Conservation (phyloP, 2,329 filamentous ascomycete genomes). For the Venturia aucupariae region DNA sequence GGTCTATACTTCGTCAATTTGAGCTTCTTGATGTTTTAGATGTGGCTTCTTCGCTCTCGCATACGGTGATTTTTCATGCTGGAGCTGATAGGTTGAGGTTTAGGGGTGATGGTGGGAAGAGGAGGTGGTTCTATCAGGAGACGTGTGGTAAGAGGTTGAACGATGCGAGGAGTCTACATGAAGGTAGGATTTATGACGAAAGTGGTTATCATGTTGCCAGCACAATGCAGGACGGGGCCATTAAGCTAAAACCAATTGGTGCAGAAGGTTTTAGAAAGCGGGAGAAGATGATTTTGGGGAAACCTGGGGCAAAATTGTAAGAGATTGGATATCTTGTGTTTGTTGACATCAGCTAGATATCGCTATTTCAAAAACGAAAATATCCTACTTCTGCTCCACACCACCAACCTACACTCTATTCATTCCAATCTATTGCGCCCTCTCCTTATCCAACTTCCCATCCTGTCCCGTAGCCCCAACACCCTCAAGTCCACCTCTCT, state of each 20-base stretch:
- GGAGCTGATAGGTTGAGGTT: constrained; percentile 6
- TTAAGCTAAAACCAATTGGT: constrained; percentile 7
- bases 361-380: too few relatives aligned
- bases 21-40: constrained; percentile 11
- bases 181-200: constrained; percentile 13
- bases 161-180: constrained; percentile 8
- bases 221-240: constrained; percentile 13
- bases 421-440: neutral
- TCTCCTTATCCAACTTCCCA: neutral
- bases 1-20: neutral
- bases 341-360: too few relatives aligned
- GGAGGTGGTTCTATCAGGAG: constrained; percentile 13
- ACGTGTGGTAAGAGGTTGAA: constrained; percentile 1
- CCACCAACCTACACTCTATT: neutral
- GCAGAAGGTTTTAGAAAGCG: neutral
- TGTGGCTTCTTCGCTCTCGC: constrained; percentile 4
- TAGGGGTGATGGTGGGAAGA: neutral
- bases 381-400: neutral
- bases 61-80: constrained; percentile 13
- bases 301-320: neutral
- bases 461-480: constrained; percentile 26
- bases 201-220: constrained; percentile 8
- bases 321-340: too few relatives aligned
- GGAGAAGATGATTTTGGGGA: neutral
- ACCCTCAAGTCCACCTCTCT: constrained; percentile 35